Evolutionary conservation across 2,329 filamentous ascomycete species (phyloP).

Genomic region (Tolypocladium amazonense): DNA sequence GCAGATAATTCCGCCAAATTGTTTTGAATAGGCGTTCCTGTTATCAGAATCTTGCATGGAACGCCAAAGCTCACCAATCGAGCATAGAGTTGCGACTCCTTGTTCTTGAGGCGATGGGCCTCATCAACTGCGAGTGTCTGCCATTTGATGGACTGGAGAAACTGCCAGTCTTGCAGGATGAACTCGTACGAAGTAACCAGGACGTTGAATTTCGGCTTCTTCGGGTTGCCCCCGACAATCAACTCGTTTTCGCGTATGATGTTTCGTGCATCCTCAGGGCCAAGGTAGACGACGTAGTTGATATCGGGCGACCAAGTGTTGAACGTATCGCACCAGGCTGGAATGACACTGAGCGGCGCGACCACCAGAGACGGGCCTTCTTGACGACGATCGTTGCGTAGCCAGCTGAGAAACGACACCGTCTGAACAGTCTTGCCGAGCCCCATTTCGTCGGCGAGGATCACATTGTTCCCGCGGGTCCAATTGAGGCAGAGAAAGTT

Average conservation of each 20-base stretch:
- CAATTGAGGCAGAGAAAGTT: conserved; percentile 97
- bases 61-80: conserved; percentile 79
- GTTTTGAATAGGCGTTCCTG: conserved; percentile 95
- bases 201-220: conserved; percentile 94
- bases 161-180: conserved; percentile 74
- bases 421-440: conserved; percentile 97
- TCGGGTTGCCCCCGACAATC: conserved; percentile 73
- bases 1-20: conserved; percentile 88
- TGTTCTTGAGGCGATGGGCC: conserved; percentile 92
- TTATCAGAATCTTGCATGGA: conserved; percentile 85
- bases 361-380: conserved; percentile 94
- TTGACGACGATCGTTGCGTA: conserved; percentile 79
- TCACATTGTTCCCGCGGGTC: conserved; percentile 89
- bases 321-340: conserved; percentile 96
- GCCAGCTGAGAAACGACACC: conserved; percentile 93
- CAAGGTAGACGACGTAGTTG: conserved; percentile 95
- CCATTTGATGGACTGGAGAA: conserved; percentile 89
- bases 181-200: conserved; percentile 96
- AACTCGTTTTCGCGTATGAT: conserved; percentile 89
- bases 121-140: conserved; percentile 95
- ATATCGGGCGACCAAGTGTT: conserved; percentile 92
- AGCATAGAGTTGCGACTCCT: conserved; percentile 84
- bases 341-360: conserved; percentile 94
- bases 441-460: conserved; percentile 97
- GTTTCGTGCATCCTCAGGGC: conserved; percentile 72